A percentile compares a stretch with the other conserved stretches of the same genome.
These are phyloP conservation scores for Inga laurina DNA, from an alignment of 306 rosid genomes.

Conservation along the genomic window DNA sequence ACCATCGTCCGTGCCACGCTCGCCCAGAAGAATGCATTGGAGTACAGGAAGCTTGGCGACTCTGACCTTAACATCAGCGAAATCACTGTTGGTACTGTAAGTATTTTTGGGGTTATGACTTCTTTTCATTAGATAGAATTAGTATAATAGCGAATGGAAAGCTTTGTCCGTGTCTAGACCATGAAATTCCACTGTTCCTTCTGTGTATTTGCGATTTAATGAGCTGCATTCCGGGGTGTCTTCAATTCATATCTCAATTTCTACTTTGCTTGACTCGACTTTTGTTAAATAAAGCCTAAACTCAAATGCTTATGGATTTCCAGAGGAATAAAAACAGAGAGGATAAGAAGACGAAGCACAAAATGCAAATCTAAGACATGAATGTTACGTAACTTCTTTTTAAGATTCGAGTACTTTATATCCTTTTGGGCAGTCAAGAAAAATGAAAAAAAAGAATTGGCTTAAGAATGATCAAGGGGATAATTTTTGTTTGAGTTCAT, in stretches of 20 bases:
- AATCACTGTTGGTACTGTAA: conserved; percentile 82
- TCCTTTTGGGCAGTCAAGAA: too few species aligned
- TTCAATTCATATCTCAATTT: background rate
- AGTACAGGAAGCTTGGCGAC: conserved; percentile 75
- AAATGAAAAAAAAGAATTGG: too few species aligned
- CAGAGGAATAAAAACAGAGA: background rate
- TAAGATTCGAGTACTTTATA: too few species aligned
- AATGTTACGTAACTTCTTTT: background rate
- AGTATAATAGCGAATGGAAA: background rate
- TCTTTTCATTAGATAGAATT: background rate
- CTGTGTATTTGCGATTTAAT: background rate
- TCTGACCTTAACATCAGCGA: conserved; percentile 87
- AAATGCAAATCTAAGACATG: background rate
- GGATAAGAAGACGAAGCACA: background rate
- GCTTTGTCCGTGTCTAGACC: background rate
- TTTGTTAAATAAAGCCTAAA: background rate
- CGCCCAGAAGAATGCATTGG: conserved; percentile 39
- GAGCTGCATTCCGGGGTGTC: background rate
- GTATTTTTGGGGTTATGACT: background rate
- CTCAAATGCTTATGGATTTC: background rate
- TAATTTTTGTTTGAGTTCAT: too few species aligned
- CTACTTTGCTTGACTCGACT: background rate
- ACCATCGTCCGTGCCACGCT: conserved; percentile 38
- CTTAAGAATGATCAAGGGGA: too few species aligned
- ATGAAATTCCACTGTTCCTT: background rate